Conservation (phyloP, 768 basidiomycete species). For the Hericium coralloides region DNA sequence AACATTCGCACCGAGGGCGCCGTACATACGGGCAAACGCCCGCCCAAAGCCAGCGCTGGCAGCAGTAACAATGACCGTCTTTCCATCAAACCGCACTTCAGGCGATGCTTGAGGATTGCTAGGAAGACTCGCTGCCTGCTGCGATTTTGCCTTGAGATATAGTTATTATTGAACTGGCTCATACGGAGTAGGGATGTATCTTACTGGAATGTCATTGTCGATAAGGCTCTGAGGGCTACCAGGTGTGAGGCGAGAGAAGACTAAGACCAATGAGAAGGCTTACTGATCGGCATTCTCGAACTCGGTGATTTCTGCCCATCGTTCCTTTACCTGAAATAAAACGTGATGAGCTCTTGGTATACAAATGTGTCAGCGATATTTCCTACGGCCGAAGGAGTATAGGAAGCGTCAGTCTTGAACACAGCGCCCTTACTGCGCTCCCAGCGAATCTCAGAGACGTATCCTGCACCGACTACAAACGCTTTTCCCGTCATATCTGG, state of each 20-base stretch:
- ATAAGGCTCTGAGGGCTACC: slow-evolving; percentile 53
- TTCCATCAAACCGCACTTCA: slow-evolving; percentile 72
- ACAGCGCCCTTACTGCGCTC: slow-evolving; percentile 81
- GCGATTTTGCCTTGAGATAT: slow-evolving; percentile 38
- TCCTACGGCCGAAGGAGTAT: slow-evolving; percentile 86
- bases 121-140: slow-evolving; percentile 52
- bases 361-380: not conserved
- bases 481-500: slow-evolving; percentile 72
- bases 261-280: slow-evolving; percentile 19
- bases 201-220: slow-evolving; percentile 45
- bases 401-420: slow-evolving; percentile 83
- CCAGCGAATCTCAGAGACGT: slow-evolving; percentile 87
- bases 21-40: slow-evolving; percentile 87
- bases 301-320: slow-evolving; percentile 76
- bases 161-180: not conserved
- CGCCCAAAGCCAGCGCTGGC: slow-evolving; percentile 93
- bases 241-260: slow-evolving; percentile 6
- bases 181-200: not conserved
- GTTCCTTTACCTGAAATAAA: slow-evolving; percentile 56
- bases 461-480: slow-evolving; percentile 93
- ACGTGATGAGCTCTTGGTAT: not conserved
- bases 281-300: slow-evolving; percentile 67
- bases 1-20: slow-evolving; percentile 88
- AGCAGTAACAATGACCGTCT: slow-evolving; percentile 92
- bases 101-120: slow-evolving; percentile 62